Evolutionary conservation across 2,329 filamentous ascomycete species (phyloP), one percentile per base, ranked within the genome.

Genomic region (Fusarium neocosmosporiellum): DNA sequence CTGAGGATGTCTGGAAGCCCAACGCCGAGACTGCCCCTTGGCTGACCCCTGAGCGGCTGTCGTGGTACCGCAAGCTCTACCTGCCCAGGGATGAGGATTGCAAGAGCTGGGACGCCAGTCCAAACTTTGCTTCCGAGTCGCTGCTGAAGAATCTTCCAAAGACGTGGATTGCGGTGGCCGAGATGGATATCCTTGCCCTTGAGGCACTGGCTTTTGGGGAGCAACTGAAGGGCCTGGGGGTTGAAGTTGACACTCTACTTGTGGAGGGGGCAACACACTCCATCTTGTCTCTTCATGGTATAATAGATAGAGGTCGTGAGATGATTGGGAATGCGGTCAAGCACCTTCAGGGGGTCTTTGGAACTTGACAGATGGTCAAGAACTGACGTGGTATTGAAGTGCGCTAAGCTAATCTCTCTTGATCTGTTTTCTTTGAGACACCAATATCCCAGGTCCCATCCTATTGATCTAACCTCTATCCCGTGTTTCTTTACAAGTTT

Each of bases 61-160:
- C 73, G n/a, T 81, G 80, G 78, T 83, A 83, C 59, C 80, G 81
- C n/a, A 66, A 74, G 29, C 77, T 81, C 59, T 83, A 82, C 48
- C 73, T 83, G 22, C 55, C 78, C 1, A 69, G 69, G n/a, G 60
- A 73, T 9, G 68, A 70, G 2, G 69, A 80, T 16, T 76, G 71
- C 34, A 59, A 54, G 10, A 69, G 67, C 37, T 82, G 80, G 75
- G 76, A 81, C 18, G 79, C 80, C 5, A 81, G 79, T 18, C 81
- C 81, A 6, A 80, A 80, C 34, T 59, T 74, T n/a, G 76, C 79
- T 4, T 71, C 79, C 0, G 58, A 67, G 2, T n/a, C 59, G 4
- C 34, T 81, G 4, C 46, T 82, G 13, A 61, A 36, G 18, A 74
- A 69, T 18, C 72, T 80, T 14, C 81, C 81, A 10, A 76, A 63